A percentile compares a stretch with the other conserved stretches of the same genome.
These are phyloP conservation scores for Bondarzewia mesenterica DNA, from an alignment of 1,284 basidiomycete genomes.

Conservation along the genomic window DNA sequence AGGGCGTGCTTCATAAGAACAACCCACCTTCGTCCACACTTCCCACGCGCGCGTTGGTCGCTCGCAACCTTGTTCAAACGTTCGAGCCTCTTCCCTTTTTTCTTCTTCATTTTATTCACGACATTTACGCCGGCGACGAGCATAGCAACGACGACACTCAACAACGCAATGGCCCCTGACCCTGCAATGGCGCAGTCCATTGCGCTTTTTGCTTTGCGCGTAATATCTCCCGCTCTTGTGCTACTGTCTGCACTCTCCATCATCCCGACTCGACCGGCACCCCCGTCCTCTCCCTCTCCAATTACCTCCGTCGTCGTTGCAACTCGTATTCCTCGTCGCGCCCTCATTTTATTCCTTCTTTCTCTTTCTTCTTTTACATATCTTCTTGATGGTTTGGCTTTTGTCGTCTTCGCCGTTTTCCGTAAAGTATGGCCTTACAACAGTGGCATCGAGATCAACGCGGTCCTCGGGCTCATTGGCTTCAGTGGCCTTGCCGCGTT, in stretches of 20 bases:
- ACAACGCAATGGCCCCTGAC: neutral
- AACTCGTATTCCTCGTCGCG: constrained; percentile 60
- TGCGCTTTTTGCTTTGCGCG: constrained; percentile 49
- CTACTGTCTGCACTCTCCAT: constrained; percentile 54
- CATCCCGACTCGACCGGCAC: constrained; percentile 37
- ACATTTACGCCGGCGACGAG: constrained; percentile 8
- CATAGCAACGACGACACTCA: constrained; percentile 5
- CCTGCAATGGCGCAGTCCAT: constrained; percentile 2
- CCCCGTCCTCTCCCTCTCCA: constrained; percentile 44
- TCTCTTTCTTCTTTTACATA: constrained; percentile 72
- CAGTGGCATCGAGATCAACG: constrained; percentile 62
- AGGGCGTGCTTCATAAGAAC: constrained; percentile 1
- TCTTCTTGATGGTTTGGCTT: constrained; percentile 76
- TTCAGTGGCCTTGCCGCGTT: constrained; percentile 63
- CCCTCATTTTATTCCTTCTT: constrained; percentile 60
- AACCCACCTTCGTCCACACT: neutral
- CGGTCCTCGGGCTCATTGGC: constrained; percentile 57
- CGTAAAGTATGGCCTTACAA: constrained; percentile 53
- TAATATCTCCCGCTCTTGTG: constrained; percentile 57
- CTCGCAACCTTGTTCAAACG: constrained; percentile 4
- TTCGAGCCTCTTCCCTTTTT: constrained; percentile 9
- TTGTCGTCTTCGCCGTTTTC: constrained; percentile 56
- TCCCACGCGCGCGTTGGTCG: constrained; percentile 3
- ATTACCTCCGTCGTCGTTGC: constrained; percentile 73
- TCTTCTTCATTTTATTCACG: constrained; percentile 7